Percentiles rank a stretch among this genome's conserved stretches.
Evolutionary conservation across 768 basidiomycete species (phyloP).

Genomic region (Hysterangium stoloniferum): DNA sequence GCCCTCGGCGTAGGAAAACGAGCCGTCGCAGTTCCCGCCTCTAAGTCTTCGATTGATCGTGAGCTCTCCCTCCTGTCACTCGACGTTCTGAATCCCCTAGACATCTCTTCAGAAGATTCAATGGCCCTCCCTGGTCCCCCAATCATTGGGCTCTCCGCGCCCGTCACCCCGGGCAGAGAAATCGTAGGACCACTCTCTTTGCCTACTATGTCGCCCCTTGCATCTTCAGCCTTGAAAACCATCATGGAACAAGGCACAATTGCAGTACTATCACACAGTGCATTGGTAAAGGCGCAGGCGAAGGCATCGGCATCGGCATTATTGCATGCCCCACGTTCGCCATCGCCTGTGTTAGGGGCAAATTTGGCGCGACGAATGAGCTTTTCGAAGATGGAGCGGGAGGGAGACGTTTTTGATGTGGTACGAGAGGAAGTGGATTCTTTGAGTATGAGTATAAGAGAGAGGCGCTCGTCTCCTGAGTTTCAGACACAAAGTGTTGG

Average conservation of each 20-base stretch:
- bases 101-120: not conserved
- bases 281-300: conserved; percentile 14
- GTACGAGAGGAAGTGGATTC: too few species aligned
- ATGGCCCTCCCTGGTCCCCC: not conserved
- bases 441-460: too few species aligned
- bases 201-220: conserved; percentile 19
- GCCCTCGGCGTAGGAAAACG: conserved; percentile 54
- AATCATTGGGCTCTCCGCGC: not conserved
- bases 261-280: not conserved
- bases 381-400: too few species aligned
- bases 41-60: not conserved
- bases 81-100: not conserved
- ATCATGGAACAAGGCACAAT: conserved; percentile 55
- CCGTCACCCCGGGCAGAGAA: not conserved
- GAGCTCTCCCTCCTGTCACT: not conserved
- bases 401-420: too few species aligned
- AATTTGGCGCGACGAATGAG: too few species aligned
- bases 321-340: too few species aligned
- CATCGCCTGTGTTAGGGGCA: too few species aligned
- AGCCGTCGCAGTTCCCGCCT: conserved; percentile 16
- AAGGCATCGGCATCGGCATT: too few species aligned
- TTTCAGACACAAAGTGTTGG: too few species aligned
- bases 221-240: conserved; percentile 46
- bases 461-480: too few species aligned
- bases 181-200: not conserved